Evolutionary conservation across 2,329 filamentous ascomycete genomes (phyloP).

Genomic region (Cyclaneusma minus): DNA sequence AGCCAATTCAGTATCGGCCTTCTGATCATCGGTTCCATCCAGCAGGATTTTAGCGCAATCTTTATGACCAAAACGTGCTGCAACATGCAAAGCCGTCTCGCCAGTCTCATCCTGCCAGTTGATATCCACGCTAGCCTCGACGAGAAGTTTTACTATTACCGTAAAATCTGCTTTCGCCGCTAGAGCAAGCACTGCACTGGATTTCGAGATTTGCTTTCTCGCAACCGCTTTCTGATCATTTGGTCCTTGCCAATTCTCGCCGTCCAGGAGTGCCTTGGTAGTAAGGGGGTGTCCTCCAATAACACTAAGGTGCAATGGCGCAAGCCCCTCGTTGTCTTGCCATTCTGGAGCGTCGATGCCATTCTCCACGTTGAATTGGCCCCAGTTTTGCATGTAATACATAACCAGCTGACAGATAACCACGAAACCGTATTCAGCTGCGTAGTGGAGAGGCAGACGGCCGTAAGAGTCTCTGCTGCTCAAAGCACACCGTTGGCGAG

Average conservation of each 20-base stretch:
- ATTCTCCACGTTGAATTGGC: constrained; percentile 66
- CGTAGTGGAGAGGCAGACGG: constrained; percentile 79
- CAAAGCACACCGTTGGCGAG: constrained; percentile 52
- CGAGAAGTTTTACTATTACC: constrained; percentile 71
- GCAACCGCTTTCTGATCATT: constrained; percentile 46
- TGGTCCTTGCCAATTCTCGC: constrained; percentile 58
- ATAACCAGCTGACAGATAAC: constrained; percentile 82
- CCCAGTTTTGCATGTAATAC: constrained; percentile 78
- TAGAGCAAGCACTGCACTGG: constrained; percentile 73
- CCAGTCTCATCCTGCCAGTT: constrained; percentile 86
- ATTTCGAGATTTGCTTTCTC: constrained; percentile 60
- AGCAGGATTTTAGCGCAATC: constrained; percentile 68
- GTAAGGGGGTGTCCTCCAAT: constrained; percentile 82
- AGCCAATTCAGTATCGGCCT: constrained; percentile 57
- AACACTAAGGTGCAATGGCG: constrained; percentile 82
- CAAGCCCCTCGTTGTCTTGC: constrained; percentile 87
- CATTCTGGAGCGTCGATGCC: constrained; percentile 78
- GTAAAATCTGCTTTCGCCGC: constrained; percentile 81
- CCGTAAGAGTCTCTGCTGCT: constrained; percentile 61
- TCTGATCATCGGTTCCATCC: constrained; percentile 52
- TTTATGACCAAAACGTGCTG: constrained; percentile 73
- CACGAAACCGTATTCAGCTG: constrained; percentile 86
- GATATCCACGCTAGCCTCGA: constrained; percentile 80
- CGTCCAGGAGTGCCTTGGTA: constrained; percentile 64
- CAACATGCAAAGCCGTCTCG: constrained; percentile 83